Base-by-base conservation (phyloP, 2,329 filamentous ascomycete species). In the Calonectria leucothoes region DNA sequence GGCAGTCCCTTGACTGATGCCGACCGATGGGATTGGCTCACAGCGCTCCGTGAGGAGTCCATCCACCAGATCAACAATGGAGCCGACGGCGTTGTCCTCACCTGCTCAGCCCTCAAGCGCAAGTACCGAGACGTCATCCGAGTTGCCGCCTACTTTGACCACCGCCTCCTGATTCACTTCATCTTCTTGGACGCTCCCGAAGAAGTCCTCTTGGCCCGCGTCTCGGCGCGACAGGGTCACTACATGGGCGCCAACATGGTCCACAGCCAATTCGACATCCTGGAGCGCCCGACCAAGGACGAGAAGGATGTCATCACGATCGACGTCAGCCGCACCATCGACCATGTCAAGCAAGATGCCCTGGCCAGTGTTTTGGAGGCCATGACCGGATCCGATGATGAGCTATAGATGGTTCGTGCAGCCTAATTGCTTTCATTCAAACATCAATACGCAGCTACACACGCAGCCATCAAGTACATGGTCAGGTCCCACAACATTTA, bases 231-330 rank as follows among this genome's bases (percentile, higher is more conserved):
- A 78, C 86, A 96, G 85, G 92, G 92, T 66, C 97, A 99, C 83
- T 99, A 97, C 85, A 98, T 99, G 96, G 96, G 97, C 80, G 94
- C 95, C 78, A 91, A 92, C 80, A 98, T 99, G 96, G 96, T 99
- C 11, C 93, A 94, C 81, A 98, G 95, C 85, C 97, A 99, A 83
- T 94, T 98, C 77, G 91, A 93, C 75, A 93, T 92, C 66, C 89
- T 99, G n/a, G 96, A 99, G 86, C 92, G 93, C 75, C 97, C 97
- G 0, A 88, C 88, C 66, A 84, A 86, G 57, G 91, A 94, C 69
- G 94, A 95, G 82, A 88, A 84, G 27, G 94, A 97, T 83, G 93
- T 94, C 74, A 89, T 95, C 75, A 91, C 87, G 69, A 87, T 96
- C 72, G 93, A 95, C 82, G 93, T 94, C 69, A 91, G 90, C 86